Evolutionary conservation across 2,329 filamentous ascomycete species (phyloP).

Genomic region (Aspergillus flavus): DNA sequence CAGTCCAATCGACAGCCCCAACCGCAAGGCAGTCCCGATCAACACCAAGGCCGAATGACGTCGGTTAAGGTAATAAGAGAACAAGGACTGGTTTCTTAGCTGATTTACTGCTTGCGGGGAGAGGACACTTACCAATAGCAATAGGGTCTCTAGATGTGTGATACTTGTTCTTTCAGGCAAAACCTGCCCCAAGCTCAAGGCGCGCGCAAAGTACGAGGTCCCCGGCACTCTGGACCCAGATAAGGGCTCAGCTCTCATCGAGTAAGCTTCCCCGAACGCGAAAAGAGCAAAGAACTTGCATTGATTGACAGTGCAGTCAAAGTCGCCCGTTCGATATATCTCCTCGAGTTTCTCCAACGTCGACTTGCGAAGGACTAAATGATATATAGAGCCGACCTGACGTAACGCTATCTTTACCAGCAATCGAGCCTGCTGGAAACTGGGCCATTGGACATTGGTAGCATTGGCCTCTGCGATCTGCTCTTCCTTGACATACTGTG

Average conservation of each 20-base stretch:
- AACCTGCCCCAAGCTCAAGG: slow-evolving; percentile 46
- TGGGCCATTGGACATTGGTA: slow-evolving; percentile 37
- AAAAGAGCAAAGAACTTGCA: slow-evolving; percentile 52
- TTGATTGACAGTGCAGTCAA: slow-evolving; percentile 39
- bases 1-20: slow-evolving; percentile 47
- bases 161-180: slow-evolving; percentile 48
- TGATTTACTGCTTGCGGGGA: not conserved
- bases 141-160: slow-evolving; percentile 48
- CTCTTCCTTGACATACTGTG: slow-evolving; percentile 37
- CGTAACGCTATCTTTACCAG: slow-evolving; percentile 41
- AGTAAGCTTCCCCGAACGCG: slow-evolving; percentile 50
- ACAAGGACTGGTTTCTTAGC: slow-evolving; percentile 30
- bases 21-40: slow-evolving; percentile 45
- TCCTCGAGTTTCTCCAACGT: slow-evolving; percentile 43
- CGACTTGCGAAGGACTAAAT: slow-evolving; percentile 40
- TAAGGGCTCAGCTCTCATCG: slow-evolving; percentile 38
- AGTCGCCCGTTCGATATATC: slow-evolving; percentile 37
- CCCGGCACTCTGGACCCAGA: slow-evolving; percentile 44
- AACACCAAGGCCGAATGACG: slow-evolving; percentile 37
- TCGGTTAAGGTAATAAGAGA: slow-evolving; percentile 41
- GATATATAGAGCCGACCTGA: slow-evolving; percentile 40
- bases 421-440: slow-evolving; percentile 38
- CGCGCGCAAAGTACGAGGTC: slow-evolving; percentile 47
- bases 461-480: slow-evolving; percentile 33
- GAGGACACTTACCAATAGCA: slow-evolving; percentile 36